These are phyloP conservation scores for Podaxis sp. DNA, from an alignment of 768 basidiomycete species.

Conservation along the genomic window DNA sequence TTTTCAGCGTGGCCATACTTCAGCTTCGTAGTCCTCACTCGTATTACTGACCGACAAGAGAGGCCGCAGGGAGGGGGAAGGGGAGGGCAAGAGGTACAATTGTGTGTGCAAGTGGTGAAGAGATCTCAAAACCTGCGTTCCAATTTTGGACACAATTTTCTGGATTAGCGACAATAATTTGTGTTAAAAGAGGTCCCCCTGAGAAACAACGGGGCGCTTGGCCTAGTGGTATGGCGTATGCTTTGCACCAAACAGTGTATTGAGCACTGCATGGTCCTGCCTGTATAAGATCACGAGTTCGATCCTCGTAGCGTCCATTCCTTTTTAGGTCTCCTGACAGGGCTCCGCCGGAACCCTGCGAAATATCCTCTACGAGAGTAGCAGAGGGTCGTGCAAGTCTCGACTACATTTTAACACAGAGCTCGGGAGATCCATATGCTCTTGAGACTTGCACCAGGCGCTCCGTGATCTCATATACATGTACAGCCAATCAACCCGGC, in stretches of 20 bases:
- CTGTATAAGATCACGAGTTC: conserved; percentile 61
- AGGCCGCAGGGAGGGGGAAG: background rate
- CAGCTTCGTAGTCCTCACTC: background rate
- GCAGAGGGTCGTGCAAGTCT: no score
- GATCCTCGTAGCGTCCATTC: conserved; percentile 50
- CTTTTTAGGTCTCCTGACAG: background rate
- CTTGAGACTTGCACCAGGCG: no score
- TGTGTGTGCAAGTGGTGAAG: background rate
- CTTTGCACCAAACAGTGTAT: conserved; percentile 40
- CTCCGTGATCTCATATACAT: no score
- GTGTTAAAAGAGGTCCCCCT: background rate
- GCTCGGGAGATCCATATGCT: no score
- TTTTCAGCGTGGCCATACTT: conserved; percentile 8
- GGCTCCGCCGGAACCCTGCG: no score
- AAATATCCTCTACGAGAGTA: no score
- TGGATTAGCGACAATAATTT: no score
- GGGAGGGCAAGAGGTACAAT: background rate
- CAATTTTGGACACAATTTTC: background rate
- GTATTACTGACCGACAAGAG: background rate
- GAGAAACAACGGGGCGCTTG: conserved; percentile 40
- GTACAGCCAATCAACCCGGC: no score
- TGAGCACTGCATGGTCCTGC: conserved; percentile 7
- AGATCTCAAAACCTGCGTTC: background rate
- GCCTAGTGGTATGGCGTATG: conserved; percentile 64
- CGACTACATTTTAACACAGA: no score